These are phyloP conservation scores for Vigna trinervia DNA, from an alignment of 306 rosid species.

Conservation along the genomic window DNA sequence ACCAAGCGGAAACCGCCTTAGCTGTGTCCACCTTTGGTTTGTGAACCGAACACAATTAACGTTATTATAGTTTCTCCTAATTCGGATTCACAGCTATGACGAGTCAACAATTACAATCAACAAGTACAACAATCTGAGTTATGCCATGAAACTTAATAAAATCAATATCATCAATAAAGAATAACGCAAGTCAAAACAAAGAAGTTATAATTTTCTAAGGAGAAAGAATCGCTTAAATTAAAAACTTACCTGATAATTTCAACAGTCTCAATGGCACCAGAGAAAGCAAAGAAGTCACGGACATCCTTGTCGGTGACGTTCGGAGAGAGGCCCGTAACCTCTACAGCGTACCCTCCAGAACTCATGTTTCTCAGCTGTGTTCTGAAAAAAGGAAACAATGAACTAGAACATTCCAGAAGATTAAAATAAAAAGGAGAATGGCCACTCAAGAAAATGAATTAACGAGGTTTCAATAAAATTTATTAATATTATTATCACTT, in stretches of 20 bases:
- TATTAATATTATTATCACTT: too few species aligned
- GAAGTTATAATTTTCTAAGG: not conserved
- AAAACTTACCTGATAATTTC: conserved; percentile 68
- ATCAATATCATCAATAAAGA: not conserved
- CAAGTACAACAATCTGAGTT: conserved; percentile 5
- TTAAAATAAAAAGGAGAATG: too few species aligned
- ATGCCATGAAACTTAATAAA: not conserved
- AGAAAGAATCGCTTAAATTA: not conserved
- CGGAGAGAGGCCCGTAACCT: conserved; percentile 86
- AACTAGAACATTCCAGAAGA: not conserved
- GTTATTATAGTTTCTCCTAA: not conserved
- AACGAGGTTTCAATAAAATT: too few species aligned
- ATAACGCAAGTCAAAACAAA: not conserved
- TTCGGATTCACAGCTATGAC: not conserved
- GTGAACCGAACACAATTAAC: not conserved
- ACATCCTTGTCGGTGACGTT: conserved; percentile 76
- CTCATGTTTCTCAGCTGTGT: conserved; percentile 46
- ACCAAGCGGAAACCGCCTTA: not conserved
- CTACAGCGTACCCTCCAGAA: conserved; percentile 68
- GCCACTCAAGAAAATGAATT: too few species aligned
- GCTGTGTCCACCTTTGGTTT: not conserved
- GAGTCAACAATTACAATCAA: conserved; percentile 14
- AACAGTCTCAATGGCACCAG: conserved; percentile 71
- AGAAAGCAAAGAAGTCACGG: conserved; percentile 78
- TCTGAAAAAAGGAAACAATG: not conserved